Base-by-base conservation (phyloP, 1,284 basidiomycete species). In the Coniferiporia weirii region DNA sequence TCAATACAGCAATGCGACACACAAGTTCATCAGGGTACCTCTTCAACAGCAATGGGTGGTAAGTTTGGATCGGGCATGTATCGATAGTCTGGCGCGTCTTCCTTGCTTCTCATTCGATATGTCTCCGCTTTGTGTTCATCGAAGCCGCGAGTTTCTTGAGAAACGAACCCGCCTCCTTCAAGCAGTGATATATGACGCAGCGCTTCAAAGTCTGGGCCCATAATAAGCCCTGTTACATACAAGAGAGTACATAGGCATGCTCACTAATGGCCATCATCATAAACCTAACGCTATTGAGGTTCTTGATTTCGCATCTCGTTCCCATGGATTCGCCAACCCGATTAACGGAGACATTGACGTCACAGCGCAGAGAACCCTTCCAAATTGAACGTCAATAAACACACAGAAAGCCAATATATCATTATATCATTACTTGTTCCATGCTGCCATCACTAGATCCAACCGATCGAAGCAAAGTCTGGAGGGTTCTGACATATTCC, bases 21-120 rank as follows among this genome's bases (percentile, higher is more conserved):
- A 5, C 17, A 46, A 52, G 49, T 43, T 57, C 7, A 44, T 10
- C 56, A n/a, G 66, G 71, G 47, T 57, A 87, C 89, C 65, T 81
- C 69, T 59, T 79, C 77, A n/a, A 98, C 71, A 27, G 85, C 68
- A 4, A 95, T 71, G 0, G 89, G 83, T 0, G 93, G 93, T 0
- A 99, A 74, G 69, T 99, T 98, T 0, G 93, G 87, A 70, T 99
- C 97, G 0, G 97, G 97, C 93, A 99, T 95, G 75, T 98, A 99
- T 6, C 96, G 82, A 71, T 99, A 99, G 70, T 99, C 96, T 4
- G 91, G 91, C 0, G 93, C 89, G 66, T 95, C 91, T 68, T 98
- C 96, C 72, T 99, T 99, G 50, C 83, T 86, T 46, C 97, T 82
- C 60, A 98, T 73, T 19, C 78, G 79, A 73, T 85, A 95, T 0